Base-by-base conservation (phyloP, 169 alveolate species). In the Plasmodium gallinaceum region DNA sequence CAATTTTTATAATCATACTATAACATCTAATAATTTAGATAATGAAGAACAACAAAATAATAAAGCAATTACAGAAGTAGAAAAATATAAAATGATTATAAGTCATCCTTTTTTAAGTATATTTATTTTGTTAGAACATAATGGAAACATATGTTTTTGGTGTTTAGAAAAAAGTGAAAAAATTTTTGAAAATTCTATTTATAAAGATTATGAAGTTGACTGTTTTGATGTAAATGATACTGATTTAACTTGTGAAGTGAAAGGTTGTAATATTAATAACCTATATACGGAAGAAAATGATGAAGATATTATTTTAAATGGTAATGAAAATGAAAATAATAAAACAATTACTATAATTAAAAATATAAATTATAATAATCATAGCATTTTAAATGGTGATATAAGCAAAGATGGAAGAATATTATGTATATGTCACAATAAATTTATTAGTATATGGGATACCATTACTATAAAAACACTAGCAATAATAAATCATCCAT, bases 401-500 rank as follows among this genome's bases (percentile, higher is more conserved):
- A 64, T 76, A 10, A 76, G 78, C 32, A 48, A 43, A 37, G 89
- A 76, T 54, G 89, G 89, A 14, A 51, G 51, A 26, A 62, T 76
- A 20, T 68, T 76, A 5, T 76, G 89, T 57, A 64, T 76, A 37
- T 76, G 89, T 7, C 89, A 76, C 20, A 76, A 76, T 64, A 64
- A 20, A 14, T 7, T 76, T n/a, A 64, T 76, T 14, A 64, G 60
- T 7, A 64, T 76, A 46, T 76, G 89, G 89, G 70, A 76, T 51
- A 24, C 60, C 5, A 51, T 68, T 6, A 76, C 66, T n/a, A 20
- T 76, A 22, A 76, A 54, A 76, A 69, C 64, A n/a, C 6, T 76
- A 69, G 89, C 89, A 24, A 3, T 62, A 64, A 76, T 76, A 8
- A 76, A 26, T 48, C 89, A 76, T 68, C 46, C 89, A 54, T 26